Evolutionary conservation across 108 stramenopile species (phyloP), one percentile per base, ranked within the genome.

Genomic region (Nitzschia inconspicua): DNA sequence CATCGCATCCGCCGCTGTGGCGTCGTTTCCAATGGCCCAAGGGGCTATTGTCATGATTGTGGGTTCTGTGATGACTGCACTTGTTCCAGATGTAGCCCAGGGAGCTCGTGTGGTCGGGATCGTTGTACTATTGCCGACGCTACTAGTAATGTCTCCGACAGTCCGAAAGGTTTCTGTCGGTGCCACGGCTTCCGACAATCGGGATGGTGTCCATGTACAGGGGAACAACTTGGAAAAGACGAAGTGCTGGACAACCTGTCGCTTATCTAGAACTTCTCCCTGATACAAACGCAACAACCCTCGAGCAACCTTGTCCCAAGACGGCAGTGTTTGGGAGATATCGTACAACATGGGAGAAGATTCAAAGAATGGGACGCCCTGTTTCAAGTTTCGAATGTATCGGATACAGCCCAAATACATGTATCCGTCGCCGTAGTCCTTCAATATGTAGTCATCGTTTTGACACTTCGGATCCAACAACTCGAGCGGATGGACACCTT

Each of bases 191-290:
- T 74, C 70, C 32, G 36, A 47, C 9, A 50, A 50, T 47, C 63
- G 57, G 11, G 84, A 84, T 2, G 86, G 86, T 23, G 71, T 68
- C 86, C 86, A 93, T 42, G 67, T 70, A 13, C 79, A 80, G 53
- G 68, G 59, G 46, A 90, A 94, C 6, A 92, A 43, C 18, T 79
- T 85, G 32, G 94, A 93, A 70, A 97, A 97, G 16, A 97, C 73
- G 63, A 96, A 95, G 64, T 97, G 97, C 73, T 97, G 97, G 5
- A 97, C 91, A 16, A 97, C 97, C 27, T 89, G 93, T 48, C 87
- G 47, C 63, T 95, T 98, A 35, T 87, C 78, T 65, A 98, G 61
- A 4, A 98, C 95, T 78, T 96, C 97, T 11, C 95, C 97, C 63
- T 91, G 76, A 43, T 81, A 96, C 27, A 96, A 60, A 41, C 80